Conservation (phyloP, 1,139 yeast species). For the Suhomyces panamericanus region DNA sequence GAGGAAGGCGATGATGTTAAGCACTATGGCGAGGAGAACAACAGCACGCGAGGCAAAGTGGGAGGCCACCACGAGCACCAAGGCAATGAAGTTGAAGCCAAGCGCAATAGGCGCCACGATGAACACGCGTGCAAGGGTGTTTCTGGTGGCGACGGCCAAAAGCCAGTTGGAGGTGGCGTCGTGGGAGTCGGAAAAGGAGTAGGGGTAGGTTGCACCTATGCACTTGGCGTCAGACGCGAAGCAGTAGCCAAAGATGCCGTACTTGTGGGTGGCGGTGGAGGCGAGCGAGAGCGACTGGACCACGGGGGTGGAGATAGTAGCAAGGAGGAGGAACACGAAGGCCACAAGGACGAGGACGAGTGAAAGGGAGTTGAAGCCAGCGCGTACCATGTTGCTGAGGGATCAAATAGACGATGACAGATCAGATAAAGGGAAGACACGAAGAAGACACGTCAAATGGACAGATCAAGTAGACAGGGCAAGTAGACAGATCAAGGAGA, state of each 20-base stretch:
- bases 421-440: too few species aligned
- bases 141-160: constrained; percentile 52
- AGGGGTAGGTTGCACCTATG: constrained; percentile 39
- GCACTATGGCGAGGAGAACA: constrained; percentile 27
- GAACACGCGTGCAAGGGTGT: constrained; percentile 65
- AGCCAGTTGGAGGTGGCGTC: constrained; percentile 28
- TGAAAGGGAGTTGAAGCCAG: constrained; percentile 34
- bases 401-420: not conserved
- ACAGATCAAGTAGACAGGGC: not conserved
- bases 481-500: too few species aligned
- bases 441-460: too few species aligned
- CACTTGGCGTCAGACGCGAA: constrained; percentile 28
- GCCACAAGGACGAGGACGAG: constrained; percentile 30
- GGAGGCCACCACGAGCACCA: constrained; percentile 12
- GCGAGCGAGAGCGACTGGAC: constrained; percentile 38
- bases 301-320: constrained; percentile 53
- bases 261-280: constrained; percentile 46
- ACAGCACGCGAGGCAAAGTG: constrained; percentile 14
- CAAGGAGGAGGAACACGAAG: constrained; percentile 51
- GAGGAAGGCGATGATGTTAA: constrained; percentile 48
- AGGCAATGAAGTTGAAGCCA: constrained; percentile 60
- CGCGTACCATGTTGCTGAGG: constrained; percentile 18
- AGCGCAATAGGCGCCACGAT: constrained; percentile 82
- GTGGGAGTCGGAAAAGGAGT: constrained; percentile 22
- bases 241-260: constrained; percentile 90